Conservation (phyloP, 192 early-diverging fungal genomes). For the Backusella sp. region DNA sequence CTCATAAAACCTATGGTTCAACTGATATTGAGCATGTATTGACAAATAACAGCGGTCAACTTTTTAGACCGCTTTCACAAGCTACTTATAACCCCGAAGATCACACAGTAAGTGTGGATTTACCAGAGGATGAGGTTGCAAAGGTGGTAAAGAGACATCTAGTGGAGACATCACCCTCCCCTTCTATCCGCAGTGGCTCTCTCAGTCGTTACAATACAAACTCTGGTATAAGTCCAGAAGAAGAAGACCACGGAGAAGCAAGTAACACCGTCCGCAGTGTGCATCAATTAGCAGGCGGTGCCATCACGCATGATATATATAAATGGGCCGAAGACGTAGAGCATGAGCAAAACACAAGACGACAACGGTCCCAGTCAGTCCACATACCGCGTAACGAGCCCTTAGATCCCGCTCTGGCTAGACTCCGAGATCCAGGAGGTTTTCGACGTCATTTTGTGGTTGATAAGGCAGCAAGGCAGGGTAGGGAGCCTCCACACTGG, state of each 20-base stretch:
- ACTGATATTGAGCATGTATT: not conserved
- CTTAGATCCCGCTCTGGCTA: slow-evolving; percentile 52
- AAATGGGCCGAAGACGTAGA: slow-evolving; percentile 79
- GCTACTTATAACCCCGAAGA: slow-evolving; percentile 5
- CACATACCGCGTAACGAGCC: slow-evolving; percentile 48
- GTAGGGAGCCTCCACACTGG: slow-evolving; percentile 68
- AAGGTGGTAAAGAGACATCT: slow-evolving; percentile 65
- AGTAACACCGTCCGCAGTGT: slow-evolving; percentile 31
- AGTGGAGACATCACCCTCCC: slow-evolving; percentile 48
- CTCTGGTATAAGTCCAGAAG: not conserved
- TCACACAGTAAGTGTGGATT: slow-evolving; percentile 21
- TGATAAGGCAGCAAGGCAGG: slow-evolving; percentile 59
- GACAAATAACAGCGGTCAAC: not conserved
- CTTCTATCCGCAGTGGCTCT: slow-evolving; percentile 12
- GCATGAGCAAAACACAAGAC: slow-evolving; percentile 37
- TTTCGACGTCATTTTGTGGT: slow-evolving; percentile 87
- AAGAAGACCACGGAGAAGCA: not conserved
- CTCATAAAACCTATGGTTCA: not conserved
- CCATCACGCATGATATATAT: slow-evolving; percentile 87
- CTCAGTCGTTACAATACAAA: not conserved
- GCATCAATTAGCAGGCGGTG: slow-evolving; percentile 66
- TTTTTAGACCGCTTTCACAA: slow-evolving; percentile 1
- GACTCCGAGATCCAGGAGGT: slow-evolving; percentile 78
- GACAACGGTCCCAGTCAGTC: slow-evolving; percentile 55
- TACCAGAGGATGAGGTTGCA: slow-evolving; percentile 49